Base-by-base conservation (phyloP, 176 grass and related monocot genomes). In the Saccharum officinarum region DNA sequence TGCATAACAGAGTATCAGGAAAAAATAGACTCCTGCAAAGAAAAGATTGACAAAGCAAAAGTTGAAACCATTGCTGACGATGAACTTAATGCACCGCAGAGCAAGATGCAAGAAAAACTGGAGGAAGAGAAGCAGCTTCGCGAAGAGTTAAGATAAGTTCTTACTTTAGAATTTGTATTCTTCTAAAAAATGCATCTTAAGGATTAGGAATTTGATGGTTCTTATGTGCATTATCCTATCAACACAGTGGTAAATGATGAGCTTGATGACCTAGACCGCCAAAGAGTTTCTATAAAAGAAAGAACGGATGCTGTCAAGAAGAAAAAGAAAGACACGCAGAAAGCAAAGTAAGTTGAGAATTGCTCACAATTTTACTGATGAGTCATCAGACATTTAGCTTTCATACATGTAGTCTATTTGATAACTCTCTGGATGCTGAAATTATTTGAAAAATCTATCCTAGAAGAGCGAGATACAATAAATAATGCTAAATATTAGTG, bases 281-380 rank as follows among this genome's bases (percentile, higher is more conserved):
- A 92, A 85, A 89, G 71, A 67, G 41, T 60, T 89, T 94, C 75
- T 66, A 71, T 94, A 47, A 86, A 94, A 92, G 82, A 89, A 57
- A 83, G 73, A 34, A 91, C 50, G 57, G 80, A 69, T 47, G 60
- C 64, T 44, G 46, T 82, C 57, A 92, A 83, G 82, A 90, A 91
- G 74, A 91, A n/a, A n/a, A n/a, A n/a, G n/a, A n/a, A n/a, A n/a
- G n/a, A n/a, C n/a, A n/a, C n/a, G n/a, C n/a, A n/a, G n/a, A n/a
- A n/a, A n/a, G n/a, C 88, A 86, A 70, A 77, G 95, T 92, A 88
- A 89, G 92, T 87, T 60, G 8, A 59, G 30, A 70, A 61, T 46
- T 30, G 15, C 73, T 60, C 7, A 70, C 16, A 61, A 40, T 72
- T 10, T 26, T 54, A 49, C 59, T 45, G 42, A 69, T 33, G 78